Conservation (phyloP, 2,329 filamentous ascomycete genomes). For the Tolypocladium endophyticum region DNA sequence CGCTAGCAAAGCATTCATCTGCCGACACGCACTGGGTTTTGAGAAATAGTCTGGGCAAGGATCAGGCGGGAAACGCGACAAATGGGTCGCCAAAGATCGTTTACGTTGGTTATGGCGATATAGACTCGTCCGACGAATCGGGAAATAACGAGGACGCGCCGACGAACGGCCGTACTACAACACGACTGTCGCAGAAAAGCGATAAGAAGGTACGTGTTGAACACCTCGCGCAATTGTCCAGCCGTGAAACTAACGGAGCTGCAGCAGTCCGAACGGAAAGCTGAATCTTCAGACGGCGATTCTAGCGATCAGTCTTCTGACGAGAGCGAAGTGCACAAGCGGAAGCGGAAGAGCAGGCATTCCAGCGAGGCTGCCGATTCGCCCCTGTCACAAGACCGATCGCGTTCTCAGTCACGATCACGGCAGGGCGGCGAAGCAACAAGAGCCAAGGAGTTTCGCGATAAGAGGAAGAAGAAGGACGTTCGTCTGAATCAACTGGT, state of each 20-base stretch:
- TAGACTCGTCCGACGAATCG: conserved; percentile 30
- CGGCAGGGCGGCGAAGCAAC: conserved; percentile 14
- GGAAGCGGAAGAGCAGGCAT: conserved; percentile 16
- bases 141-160: conserved; percentile 22
- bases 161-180: conserved; percentile 24
- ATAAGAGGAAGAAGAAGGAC: conserved; percentile 53
- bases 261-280: background rate
- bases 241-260: conserved; percentile 1
- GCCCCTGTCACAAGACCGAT: conserved; percentile 13
- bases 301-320: conserved; percentile 17
- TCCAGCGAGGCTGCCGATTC: conserved; percentile 11
- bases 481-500: conserved; percentile 53
- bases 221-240: conserved; percentile 7
- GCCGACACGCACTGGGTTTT: conserved; percentile 71
- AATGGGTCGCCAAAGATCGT: conserved; percentile 44
- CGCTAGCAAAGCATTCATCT: conserved; percentile 50
- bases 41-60: conserved; percentile 29
- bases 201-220: conserved; percentile 16
- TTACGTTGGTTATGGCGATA: conserved; percentile 43
- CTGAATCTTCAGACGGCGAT: conserved; percentile 8
- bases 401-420: conserved; percentile 20
- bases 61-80: conserved; percentile 15
- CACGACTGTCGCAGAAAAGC: conserved; percentile 16
- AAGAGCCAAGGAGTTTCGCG: conserved; percentile 39
- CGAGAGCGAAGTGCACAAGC: conserved; percentile 11